Evolutionary conservation across 371 early-diverging fungal genomes (phyloP).

Genomic region (Mucor lusitanicus): DNA sequence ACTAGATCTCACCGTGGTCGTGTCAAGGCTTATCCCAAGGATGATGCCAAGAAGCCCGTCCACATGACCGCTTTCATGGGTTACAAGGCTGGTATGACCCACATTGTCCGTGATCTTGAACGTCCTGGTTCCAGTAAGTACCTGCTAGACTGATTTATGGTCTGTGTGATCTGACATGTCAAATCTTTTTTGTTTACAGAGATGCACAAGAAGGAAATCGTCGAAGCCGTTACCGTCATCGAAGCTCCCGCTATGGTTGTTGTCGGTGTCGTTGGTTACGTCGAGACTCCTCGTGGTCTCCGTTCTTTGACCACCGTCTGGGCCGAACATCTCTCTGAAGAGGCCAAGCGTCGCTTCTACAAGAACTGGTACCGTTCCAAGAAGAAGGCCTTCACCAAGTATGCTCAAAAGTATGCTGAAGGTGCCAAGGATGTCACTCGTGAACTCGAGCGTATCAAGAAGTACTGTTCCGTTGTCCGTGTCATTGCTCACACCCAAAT

Average conservation of each 20-base stretch:
- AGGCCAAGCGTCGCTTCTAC: slow-evolving; percentile 99
- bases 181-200: slow-evolving; percentile 53
- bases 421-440: slow-evolving; percentile 87
- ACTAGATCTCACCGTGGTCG: slow-evolving; percentile 95
- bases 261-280: slow-evolving; percentile 99
- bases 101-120: slow-evolving; percentile 98
- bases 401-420: slow-evolving; percentile 95
- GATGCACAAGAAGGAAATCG: slow-evolving; percentile 99
- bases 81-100: slow-evolving; percentile 99
- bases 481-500: slow-evolving; percentile 99
- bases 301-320: slow-evolving; percentile 98
- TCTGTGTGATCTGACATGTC: neutral
- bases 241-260: slow-evolving; percentile 99
- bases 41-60: slow-evolving; percentile 94
- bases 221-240: slow-evolving; percentile 99
- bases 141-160: neutral
- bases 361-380: slow-evolving; percentile 99
- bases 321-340: slow-evolving; percentile 99
- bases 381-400: slow-evolving; percentile 99
- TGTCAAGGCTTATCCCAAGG: slow-evolving; percentile 99
- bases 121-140: slow-evolving; percentile 85
- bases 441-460: slow-evolving; percentile 98
- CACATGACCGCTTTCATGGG: slow-evolving; percentile 99
- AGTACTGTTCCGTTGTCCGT: slow-evolving; percentile 98
- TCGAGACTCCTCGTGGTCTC: slow-evolving; percentile 98